Evolutionary conservation across 78 protist species (phyloP), one percentile per base, ranked within the genome.

Genomic region (Acrasis kona): DNA sequence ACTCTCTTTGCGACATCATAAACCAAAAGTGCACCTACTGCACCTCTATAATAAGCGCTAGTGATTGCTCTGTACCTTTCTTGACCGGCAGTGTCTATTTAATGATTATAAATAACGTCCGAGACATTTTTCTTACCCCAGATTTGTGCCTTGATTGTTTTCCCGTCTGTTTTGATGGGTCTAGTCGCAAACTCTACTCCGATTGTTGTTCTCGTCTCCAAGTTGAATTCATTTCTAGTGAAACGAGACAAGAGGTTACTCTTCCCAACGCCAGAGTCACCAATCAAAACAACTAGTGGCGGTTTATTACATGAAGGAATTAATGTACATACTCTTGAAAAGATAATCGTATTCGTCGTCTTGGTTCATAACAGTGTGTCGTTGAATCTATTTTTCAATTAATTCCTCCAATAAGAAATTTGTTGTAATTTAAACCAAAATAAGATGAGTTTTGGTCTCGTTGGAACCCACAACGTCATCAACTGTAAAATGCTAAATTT

Each of bases 151-250:
- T 93, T 92, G 75, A 92, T 80, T 39, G 81, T 84, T 82, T 94
- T 90, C 50, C 89, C 92, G 8, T 97, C 95, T n/a, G 74, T 83
- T 57, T 76, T 75, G 29, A 93, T 83, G 67, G 91, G 82, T 36
- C 95, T 80, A 9, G 95, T 95, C 35, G 97, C 97, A 76, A 96
- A 96, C 82, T 98, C 99, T 37, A 96, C 99, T 28, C 99, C 99
- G 65, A 98, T 96, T 5, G 99, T 98, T 10, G 94, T 79, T 77
- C 93, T 95, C 7, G 96, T 84, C 77, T 96, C 99, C 29, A 91
- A 78, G 76, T 89, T 92, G 88, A 97, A 97, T 81, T 94, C 99
- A 74, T 95, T 92, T 12, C 90, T 66, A 5, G 90, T 86, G 80
- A 50, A 50, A 50, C 88, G 82, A 0, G 83, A 71, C 32, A 86